Conservation (phyloP, 202 grass and related monocot genomes). For the Eragrostis tef region DNA sequence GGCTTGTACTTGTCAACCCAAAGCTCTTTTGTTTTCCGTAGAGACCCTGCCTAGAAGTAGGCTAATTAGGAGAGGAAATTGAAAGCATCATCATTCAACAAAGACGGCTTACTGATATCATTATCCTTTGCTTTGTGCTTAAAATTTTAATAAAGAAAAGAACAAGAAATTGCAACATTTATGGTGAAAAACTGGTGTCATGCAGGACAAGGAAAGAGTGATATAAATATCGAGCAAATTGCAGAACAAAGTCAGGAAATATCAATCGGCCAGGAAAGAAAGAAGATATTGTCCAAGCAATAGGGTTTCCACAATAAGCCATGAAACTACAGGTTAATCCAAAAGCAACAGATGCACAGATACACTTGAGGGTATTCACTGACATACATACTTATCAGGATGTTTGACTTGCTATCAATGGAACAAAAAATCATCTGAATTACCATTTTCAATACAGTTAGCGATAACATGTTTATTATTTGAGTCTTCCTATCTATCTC, state of each 20-base stretch:
- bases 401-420: background rate
- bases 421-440: background rate
- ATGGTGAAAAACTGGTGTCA: background rate
- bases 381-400: background rate
- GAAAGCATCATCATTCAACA: constrained; percentile 6
- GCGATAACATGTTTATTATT: background rate
- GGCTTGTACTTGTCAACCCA: constrained; percentile 95
- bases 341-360: background rate
- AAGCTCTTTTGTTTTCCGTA: constrained; percentile 62
- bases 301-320: constrained; percentile 10
- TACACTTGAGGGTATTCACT: background rate
- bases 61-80: constrained; percentile 50
- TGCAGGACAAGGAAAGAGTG: background rate
- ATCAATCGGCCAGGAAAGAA: constrained; percentile 11
- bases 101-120: background rate
- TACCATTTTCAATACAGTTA: background rate
- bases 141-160: background rate
- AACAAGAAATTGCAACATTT: background rate
- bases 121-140: background rate
- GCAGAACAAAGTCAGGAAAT: background rate
- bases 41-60: constrained; percentile 69
- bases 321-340: constrained; percentile 9
- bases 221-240: background rate
- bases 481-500: background rate
- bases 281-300: background rate